Percentiles rank a stretch among this genome's conserved stretches.
Evolutionary conservation across 2,329 filamentous ascomycete species (phyloP).

Genomic region (Sclerotinia minor): DNA sequence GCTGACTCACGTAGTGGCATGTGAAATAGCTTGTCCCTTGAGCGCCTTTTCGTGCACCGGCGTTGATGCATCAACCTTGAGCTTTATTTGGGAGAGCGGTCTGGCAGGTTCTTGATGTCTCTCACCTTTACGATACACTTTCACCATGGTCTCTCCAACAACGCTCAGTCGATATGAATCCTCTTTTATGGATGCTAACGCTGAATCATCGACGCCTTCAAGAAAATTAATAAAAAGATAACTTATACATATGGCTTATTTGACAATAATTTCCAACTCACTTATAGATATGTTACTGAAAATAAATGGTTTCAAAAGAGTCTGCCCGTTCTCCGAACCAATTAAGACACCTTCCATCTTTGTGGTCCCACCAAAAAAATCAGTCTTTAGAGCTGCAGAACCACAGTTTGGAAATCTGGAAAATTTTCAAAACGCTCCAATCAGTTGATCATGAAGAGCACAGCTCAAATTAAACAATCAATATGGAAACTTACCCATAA

Average conservation of each 20-base stretch:
- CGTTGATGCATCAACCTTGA: neutral
- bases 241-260: too few species aligned
- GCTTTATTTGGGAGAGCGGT: too few species aligned
- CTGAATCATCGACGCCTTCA: neutral
- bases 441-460: neutral
- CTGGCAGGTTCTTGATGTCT: rapidly evolving
- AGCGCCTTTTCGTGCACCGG: conserved; percentile 19
- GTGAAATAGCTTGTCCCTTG: neutral
- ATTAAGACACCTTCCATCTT: neutral
- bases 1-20: neutral
- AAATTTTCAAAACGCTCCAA: neutral
- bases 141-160: conserved; percentile 4
- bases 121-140: neutral
- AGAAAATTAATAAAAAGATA: neutral
- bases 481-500: neutral
- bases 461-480: neutral
- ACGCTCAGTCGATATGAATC: neutral
- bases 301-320: neutral
- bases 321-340: neutral
- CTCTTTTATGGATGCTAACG: neutral
- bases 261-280: neutral
- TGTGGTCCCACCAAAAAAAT: neutral
- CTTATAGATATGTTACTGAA: neutral
- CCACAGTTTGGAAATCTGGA: neutral
- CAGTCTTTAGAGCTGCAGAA: neutral